phyloP scores from a whole-genome alignment of 176 grass and related monocot genomes.

The Urochloa ruziziensis region DNA sequence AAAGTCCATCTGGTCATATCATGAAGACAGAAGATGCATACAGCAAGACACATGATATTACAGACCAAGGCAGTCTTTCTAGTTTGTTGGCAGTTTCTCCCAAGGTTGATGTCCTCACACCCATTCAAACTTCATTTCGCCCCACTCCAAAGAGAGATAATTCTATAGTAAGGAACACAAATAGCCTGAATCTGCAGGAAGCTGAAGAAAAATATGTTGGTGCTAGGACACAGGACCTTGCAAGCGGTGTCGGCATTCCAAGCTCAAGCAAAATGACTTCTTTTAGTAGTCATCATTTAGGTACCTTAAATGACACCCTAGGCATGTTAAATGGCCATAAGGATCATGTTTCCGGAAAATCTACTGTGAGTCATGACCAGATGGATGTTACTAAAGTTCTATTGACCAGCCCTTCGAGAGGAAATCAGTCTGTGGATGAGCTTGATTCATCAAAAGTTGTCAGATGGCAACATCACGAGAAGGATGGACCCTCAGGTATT shows the following conservation, averaged over 20 bases:
- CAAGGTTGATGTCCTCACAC: not conserved
- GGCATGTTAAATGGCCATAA: not conserved
- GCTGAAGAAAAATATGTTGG: constrained; percentile 19
- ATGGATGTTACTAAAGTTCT: not conserved
- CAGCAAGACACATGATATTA: not conserved
- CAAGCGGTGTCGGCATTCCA: not conserved
- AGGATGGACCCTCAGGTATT: not conserved
- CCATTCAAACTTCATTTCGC: not conserved
- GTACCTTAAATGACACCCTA: constrained; percentile 19
- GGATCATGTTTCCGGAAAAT: constrained; percentile 5
- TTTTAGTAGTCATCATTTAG: constrained; percentile 36
- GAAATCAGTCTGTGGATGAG: not conserved
- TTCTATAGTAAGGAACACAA: constrained; percentile 12
- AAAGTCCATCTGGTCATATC: constrained; percentile 16
- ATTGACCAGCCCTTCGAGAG: constrained; percentile 26
- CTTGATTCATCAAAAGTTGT: not conserved
- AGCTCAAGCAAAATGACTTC: constrained; percentile 23
- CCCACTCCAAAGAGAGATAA: not conserved
- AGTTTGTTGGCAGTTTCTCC: constrained; percentile 7
- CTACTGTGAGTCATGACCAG: not conserved
- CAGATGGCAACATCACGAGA: not conserved
- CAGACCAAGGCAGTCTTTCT: not conserved
- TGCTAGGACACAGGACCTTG: not conserved
- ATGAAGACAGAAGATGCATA: not conserved
- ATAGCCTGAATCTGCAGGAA: not conserved